Percentiles rank a stretch among this genome's conserved stretches.
phyloP scores from a whole-genome alignment of 345 rosid species.

The Mallotus nudiflorus region DNA sequence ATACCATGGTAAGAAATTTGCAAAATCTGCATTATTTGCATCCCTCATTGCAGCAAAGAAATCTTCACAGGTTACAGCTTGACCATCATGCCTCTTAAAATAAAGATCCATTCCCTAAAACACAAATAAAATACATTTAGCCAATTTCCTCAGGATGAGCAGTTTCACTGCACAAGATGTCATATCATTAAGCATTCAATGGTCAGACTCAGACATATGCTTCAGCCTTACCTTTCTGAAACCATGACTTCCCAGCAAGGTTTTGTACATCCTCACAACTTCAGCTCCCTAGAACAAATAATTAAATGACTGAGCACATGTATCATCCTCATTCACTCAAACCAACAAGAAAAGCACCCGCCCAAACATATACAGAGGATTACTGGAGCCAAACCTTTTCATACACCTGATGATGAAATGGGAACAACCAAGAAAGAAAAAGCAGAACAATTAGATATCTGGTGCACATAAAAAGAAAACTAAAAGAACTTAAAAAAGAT shows the following conservation, averaged over 20 bases:
- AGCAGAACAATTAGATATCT: conserved; percentile 21
- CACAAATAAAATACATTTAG: neutral
- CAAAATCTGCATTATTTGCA: conserved; percentile 91
- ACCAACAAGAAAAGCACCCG: neutral
- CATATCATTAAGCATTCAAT: neutral
- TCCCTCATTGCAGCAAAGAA: conserved; percentile 97
- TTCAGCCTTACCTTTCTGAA: conserved; percentile 71
- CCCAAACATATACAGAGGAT: neutral
- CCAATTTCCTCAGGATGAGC: neutral
- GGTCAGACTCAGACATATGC: conserved; percentile 1
- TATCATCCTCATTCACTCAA: neutral
- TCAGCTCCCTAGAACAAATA: conserved; percentile 79
- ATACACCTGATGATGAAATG: conserved; percentile 65
- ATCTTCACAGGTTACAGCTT: conserved; percentile 99
- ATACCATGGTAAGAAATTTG: conserved; percentile 90
- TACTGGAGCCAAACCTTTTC: conserved; percentile 66
- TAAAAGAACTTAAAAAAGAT: neutral
- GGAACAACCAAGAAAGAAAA: conserved; percentile 26
- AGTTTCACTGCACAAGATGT: neutral
- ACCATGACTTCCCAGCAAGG: conserved; percentile 83
- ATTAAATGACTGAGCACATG: neutral
- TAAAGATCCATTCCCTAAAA: conserved; percentile 97
- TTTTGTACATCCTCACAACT: conserved; percentile 99
- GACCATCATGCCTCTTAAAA: conserved; percentile 89
- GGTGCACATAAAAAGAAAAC: conserved; percentile 12